These are phyloP conservation scores for Metschnikowia gruessii DNA, from an alignment of 805 yeast genomes.

Conservation along the genomic window DNA sequence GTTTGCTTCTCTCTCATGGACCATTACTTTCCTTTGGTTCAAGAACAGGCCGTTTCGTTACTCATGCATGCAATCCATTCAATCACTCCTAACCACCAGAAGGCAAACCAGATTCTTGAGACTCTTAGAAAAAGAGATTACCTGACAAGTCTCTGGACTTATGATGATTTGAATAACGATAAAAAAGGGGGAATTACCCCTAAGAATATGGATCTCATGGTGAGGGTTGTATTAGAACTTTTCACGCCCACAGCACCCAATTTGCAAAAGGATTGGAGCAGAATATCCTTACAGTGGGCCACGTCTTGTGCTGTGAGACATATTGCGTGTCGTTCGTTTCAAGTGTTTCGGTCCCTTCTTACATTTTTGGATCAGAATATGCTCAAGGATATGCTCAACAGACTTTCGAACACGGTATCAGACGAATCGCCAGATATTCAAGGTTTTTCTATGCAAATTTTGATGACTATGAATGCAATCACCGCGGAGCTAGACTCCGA, in stretches of 20 bases:
- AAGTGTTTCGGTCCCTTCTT: conserved; percentile 81
- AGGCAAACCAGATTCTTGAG: conserved; percentile 55
- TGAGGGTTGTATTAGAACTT: conserved; percentile 58
- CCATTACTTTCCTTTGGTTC: conserved; percentile 80
- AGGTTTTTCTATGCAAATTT: conserved; percentile 94
- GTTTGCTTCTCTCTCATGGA: conserved; percentile 78
- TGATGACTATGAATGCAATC: conserved; percentile 92
- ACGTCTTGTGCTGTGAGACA: conserved; percentile 97
- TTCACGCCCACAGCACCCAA: conserved; percentile 47
- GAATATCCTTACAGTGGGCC: conserved; percentile 85
- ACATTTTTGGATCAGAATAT: conserved; percentile 79
- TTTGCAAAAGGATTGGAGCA: conserved; percentile 81
- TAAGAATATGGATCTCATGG: conserved; percentile 72
- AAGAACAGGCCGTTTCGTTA: conserved; percentile 77
- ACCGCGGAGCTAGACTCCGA: conserved; percentile 81
- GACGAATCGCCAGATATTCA: conserved; percentile 89
- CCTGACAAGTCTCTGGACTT: conserved; percentile 62
- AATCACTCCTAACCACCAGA: conserved; percentile 52
- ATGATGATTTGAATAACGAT: conserved; percentile 78
- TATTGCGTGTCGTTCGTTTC: conserved; percentile 95
- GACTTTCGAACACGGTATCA: conserved; percentile 88
- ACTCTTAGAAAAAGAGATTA: conserved; percentile 53
- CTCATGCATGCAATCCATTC: conserved; percentile 70
- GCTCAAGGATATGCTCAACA: conserved; percentile 90
- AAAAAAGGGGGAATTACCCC: conserved; percentile 79